A percentile compares a stretch with the other conserved stretches of the same genome.
phyloP scores from a whole-genome alignment of 1,139 yeast species.

The Chernovozyma sophiae-reginae region DNA sequence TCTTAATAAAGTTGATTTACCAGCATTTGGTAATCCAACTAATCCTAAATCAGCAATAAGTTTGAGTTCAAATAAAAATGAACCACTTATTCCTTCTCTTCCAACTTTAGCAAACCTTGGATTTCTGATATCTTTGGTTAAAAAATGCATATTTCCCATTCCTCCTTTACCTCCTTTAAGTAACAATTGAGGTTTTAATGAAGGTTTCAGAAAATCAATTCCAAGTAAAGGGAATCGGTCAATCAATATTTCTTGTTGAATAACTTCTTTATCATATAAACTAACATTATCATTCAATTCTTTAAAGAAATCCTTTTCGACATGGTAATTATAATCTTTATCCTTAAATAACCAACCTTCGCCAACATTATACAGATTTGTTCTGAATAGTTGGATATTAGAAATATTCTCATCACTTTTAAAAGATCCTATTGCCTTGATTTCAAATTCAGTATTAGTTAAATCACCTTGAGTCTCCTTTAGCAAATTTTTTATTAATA shows the following conservation, averaged over 20 bases:
- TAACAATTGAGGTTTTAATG: constrained; percentile 63
- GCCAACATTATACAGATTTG: constrained; percentile 54
- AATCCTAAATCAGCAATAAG: constrained; percentile 88
- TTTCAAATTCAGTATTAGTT: constrained; percentile 25
- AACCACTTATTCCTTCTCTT: constrained; percentile 60
- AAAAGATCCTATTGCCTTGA: constrained; percentile 12
- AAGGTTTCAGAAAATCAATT: constrained; percentile 64
- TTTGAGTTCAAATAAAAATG: constrained; percentile 77
- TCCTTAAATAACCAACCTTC: constrained; percentile 88
- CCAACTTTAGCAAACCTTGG: constrained; percentile 87
- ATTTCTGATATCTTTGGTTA: constrained; percentile 77
- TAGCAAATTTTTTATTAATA: constrained; percentile 34
- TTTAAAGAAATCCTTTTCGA: constrained; percentile 58
- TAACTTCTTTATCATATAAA: constrained; percentile 58
- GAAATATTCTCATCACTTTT: constrained; percentile 10
- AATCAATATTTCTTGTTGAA: constrained; percentile 52
- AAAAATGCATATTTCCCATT: constrained; percentile 91
- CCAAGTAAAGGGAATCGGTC: constrained; percentile 82
- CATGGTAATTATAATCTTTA: constrained; percentile 65
- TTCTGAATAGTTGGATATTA: constrained; percentile 56
- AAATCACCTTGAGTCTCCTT: constrained; percentile 23
- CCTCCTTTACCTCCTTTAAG: constrained; percentile 91
- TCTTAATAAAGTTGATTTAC: constrained; percentile 81
- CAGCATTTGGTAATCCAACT: constrained; percentile 95
- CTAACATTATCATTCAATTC: constrained; percentile 60